Percentiles rank a stretch among this genome's conserved stretches.
Evolutionary conservation across 2,329 filamentous ascomycete genomes (phyloP).

Genomic region (Phialocephala subalpina): DNA sequence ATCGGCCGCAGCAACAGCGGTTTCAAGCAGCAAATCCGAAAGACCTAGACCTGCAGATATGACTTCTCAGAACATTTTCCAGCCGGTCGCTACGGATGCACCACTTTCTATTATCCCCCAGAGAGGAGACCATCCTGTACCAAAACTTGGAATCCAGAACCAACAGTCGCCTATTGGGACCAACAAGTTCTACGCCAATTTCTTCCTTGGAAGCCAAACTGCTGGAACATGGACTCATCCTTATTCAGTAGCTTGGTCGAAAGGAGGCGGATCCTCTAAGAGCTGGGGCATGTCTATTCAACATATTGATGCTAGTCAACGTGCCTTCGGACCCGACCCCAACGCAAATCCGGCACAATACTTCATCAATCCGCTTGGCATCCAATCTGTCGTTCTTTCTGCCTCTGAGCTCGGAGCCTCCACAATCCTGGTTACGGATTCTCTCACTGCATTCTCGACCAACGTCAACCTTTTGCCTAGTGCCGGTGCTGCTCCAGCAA

Average conservation of each 20-base stretch:
- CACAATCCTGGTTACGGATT: conserved; percentile 64
- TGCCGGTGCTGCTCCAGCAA: conserved; percentile 59
- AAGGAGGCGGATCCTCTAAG: conserved; percentile 65
- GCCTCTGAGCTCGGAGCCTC: conserved; percentile 73
- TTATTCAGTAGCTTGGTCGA: conserved; percentile 74
- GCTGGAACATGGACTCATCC: conserved; percentile 78
- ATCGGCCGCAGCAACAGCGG: conserved; percentile 15
- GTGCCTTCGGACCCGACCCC: conserved; percentile 69
- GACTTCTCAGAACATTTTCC: conserved; percentile 58
- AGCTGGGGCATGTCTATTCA: conserved; percentile 83
- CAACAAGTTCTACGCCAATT: conserved; percentile 85
- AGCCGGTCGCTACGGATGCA: conserved; percentile 60
- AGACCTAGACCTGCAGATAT: conserved; percentile 16
- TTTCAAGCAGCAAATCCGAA: conserved; percentile 8
- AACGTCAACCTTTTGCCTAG: conserved; percentile 72
- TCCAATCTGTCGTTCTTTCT: conserved; percentile 83
- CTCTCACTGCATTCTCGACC: conserved; percentile 64
- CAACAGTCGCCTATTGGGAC: conserved; percentile 64
- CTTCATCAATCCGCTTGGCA: conserved; percentile 82
- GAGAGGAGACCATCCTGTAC: conserved; percentile 65
- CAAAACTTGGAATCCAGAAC: conserved; percentile 56
- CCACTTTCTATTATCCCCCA: conserved; percentile 57
- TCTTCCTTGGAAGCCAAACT: conserved; percentile 78
- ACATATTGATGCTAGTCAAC: conserved; percentile 73
- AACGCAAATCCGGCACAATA: conserved; percentile 69